Conservation (phyloP, 202 grass and related monocot species). For the Zizania palustris region DNA sequence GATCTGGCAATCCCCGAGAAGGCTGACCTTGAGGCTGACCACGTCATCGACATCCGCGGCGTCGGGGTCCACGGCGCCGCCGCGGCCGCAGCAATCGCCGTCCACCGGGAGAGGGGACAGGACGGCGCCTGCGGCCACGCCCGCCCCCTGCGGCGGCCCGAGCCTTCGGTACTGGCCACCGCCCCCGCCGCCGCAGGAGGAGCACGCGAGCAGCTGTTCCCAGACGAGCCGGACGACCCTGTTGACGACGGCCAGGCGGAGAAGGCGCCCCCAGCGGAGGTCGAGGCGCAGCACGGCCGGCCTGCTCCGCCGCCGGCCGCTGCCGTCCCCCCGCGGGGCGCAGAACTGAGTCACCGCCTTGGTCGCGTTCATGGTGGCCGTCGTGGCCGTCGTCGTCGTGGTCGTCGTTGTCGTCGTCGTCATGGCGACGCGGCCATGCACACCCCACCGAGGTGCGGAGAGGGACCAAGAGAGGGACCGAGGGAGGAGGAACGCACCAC, state of each 20-base stretch:
- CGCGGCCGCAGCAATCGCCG: background rate
- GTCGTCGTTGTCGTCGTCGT: slow-evolving; percentile 21
- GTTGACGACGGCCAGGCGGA: slow-evolving; percentile 66
- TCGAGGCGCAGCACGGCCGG: slow-evolving; percentile 30
- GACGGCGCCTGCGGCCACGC: background rate
- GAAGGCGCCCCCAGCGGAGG: slow-evolving; percentile 62
- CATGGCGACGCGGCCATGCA: slow-evolving; percentile 42
- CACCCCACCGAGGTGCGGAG: no score
- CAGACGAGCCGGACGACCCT: slow-evolving; percentile 68
- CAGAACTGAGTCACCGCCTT: slow-evolving; percentile 42
- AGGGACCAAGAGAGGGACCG: no score
- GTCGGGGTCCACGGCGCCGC: background rate
- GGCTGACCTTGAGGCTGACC: slow-evolving; percentile 82
- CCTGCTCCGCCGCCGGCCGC: background rate
- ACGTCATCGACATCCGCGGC: slow-evolving; percentile 49
- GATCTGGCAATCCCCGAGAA: slow-evolving; percentile 91
- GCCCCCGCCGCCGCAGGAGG: slow-evolving; percentile 39
- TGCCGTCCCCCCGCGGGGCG: background rate
- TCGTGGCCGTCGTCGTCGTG: no score
- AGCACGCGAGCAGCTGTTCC: slow-evolving; percentile 67
- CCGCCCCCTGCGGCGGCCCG: slow-evolving; percentile 23
- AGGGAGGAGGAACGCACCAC: no score
- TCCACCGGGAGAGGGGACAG: slow-evolving; percentile 16
- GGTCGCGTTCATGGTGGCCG: background rate
- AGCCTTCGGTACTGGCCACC: slow-evolving; percentile 51